phyloP scores from a whole-genome alignment of 129 eudicot genomes.

The Rutidosis leptorrhynchoides region DNA sequence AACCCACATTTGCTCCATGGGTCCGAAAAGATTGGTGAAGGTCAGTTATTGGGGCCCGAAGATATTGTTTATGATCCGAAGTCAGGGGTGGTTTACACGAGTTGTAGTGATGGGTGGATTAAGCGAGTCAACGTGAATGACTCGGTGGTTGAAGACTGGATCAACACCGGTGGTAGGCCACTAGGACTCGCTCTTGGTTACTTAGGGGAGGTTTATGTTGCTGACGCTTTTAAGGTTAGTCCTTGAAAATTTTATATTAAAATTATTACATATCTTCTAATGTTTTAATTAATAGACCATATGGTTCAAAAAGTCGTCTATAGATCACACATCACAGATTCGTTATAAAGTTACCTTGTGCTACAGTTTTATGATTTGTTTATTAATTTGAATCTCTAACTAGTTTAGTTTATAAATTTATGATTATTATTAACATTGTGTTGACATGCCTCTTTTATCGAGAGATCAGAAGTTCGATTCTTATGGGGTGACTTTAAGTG shows the following conservation, averaged over 20 bases:
- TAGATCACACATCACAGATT: too few relatives aligned
- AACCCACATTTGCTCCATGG: slow-evolving; percentile 48
- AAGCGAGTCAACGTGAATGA: slow-evolving; percentile 50
- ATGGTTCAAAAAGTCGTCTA: not conserved
- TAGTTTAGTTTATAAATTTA: too few relatives aligned
- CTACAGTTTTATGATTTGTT: too few relatives aligned
- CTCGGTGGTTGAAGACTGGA: slow-evolving; percentile 70
- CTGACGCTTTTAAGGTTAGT: slow-evolving; percentile 74
- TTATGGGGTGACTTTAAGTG: too few relatives aligned
- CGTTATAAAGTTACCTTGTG: too few relatives aligned
- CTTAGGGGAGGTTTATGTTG: slow-evolving; percentile 56
- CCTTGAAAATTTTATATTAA: not conserved
- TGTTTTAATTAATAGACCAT: not conserved
- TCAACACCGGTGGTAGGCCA: slow-evolving; percentile 89
- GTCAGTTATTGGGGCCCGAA: slow-evolving; percentile 65
- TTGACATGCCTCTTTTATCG: too few relatives aligned
- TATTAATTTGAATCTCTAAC: too few relatives aligned
- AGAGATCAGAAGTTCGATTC: too few relatives aligned
- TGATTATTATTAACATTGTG: too few relatives aligned
- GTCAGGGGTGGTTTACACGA: slow-evolving; percentile 55
- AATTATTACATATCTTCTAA: not conserved
- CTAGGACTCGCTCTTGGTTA: slow-evolving; percentile 65
- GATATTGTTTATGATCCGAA: slow-evolving; percentile 56
- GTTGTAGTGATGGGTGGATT: slow-evolving; percentile 83
- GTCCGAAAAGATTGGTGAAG: slow-evolving; percentile 55